Base-by-base conservation (phyloP, 1,139 yeast species). In the Lodderomyces oxycetoniae region DNA sequence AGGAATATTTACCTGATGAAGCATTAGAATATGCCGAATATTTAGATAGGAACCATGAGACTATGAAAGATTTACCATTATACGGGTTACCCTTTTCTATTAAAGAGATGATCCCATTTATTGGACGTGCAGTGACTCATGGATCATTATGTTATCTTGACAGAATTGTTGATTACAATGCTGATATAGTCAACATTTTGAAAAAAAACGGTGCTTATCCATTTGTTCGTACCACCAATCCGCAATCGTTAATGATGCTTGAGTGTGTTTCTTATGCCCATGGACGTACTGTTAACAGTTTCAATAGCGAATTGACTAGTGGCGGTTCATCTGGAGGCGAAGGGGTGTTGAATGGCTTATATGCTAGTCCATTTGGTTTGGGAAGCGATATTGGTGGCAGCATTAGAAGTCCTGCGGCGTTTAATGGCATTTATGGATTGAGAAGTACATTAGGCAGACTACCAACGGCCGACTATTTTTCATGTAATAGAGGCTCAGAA, bases 171-270 rank as follows among this genome's bases (percentile, higher is more conserved):
- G 53, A 46, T 33, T 45, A 50, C 33, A 40, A 50, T 39, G 52
- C 52, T n/a, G 53, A 44, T 32, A 46, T 52, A 15, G 54, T 49
- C 17, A 39, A 48, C 17, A 48, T 50, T 16, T 37, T 51, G 34
- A 33, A 20, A 17, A 41, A 36, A 16, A 38, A 35, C 24, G 60
- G 57, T 5, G 57, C 53, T 3, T 47, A 51, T 23, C 44, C 47
- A 9, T 50, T 44, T 34, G 47, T 63, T 23, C 59, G 79, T 52
- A 74, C 81, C 3, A 67, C 72, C 29, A 64, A 72, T 42, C 82
- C 82, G 8, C 79, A 74, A 52, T 55, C 73, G 8, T 53, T 76
- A 43, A 76, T 77, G 81, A 76, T 70, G 44, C 53, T 71, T 32
- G 78, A 72, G 41, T 67, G 74, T 19, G 58, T 63, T 41, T 71